Evolutionary conservation across 225 moss, liverwort and hornwort genomes (phyloP), one percentile per base, ranked within the genome.

Genomic region (Marchantia polymorpha): DNA sequence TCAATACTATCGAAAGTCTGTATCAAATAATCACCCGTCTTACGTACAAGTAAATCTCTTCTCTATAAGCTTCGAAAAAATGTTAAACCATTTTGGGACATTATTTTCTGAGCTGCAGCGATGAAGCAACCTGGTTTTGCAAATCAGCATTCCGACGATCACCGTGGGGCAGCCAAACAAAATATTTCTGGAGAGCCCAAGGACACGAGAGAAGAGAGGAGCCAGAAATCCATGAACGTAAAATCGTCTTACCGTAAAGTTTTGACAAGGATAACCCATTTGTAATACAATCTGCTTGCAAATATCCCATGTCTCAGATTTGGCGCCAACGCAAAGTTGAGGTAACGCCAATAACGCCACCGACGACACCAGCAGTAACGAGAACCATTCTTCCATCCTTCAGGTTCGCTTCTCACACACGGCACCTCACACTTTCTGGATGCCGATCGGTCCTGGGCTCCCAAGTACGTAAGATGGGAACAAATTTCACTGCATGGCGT

Each of bases 161-260:
- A 23, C n/a, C 48, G 30, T n/a, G 47, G 49, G 49, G 63, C 22
- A 23, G 31, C 22, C 3, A 11, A 3, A 6, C 22, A 26, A 13
- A 5, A 52, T 50, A 23, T 4, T 20, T 12, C 14, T n/a, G n/a
- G 51, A 72, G 2, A 19, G 27, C 25, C 7, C 52, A 23, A 64
- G 4, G 15, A 26, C 6, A 77, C 2, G 15, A 17, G 29, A n/a
- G 22, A 14, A 6, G 20, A 3, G 56, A 46, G 14, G 48, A 63
- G 77, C 9, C 64, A n/a, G 77, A 59, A 29, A 39, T 46, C 16
- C 23, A 10, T 23, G 17, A 46, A 2, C 67, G 25, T 4, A 10
- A 12, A 29, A 39, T 56, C 56, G 15, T 69, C 86, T 81, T 58
- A 87, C 87, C 63, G 84, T 82, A 69, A 84, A 87, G 77, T 77